phyloP scores from a whole-genome alignment of 345 rosid genomes.

The Moricandia moricandioides region DNA sequence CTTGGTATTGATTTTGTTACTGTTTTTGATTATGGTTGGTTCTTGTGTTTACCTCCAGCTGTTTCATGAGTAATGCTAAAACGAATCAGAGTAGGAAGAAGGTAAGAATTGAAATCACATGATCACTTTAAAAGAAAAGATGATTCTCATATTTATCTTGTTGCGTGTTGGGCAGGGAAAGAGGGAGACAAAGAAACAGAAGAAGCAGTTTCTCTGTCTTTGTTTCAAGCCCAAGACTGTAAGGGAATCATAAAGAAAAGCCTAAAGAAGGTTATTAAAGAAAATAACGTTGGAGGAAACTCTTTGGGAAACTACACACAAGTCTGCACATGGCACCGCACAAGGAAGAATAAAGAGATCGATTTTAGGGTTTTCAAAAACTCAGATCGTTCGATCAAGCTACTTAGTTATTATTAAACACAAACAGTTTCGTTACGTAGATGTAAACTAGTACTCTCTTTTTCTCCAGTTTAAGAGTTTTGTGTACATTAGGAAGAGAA shows the following conservation, averaged over 20 bases:
- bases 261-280: neutral
- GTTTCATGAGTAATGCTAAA: constrained; percentile 24
- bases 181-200: constrained; percentile 21
- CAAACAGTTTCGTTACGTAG: constrained; percentile 11
- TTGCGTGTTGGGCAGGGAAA: constrained; percentile 19
- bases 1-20: neutral
- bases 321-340: neutral
- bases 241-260: constrained; percentile 19
- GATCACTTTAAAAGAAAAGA: neutral
- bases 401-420: constrained; percentile 23
- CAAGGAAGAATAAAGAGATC: constrained; percentile 23
- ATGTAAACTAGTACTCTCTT: constrained; percentile 27
- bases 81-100: constrained; percentile 15
- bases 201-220: constrained; percentile 26
- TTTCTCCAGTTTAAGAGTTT: constrained; percentile 27
- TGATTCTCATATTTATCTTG: neutral
- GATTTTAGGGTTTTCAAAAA: constrained; percentile 1
- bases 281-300: constrained; percentile 7
- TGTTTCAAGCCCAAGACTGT: constrained; percentile 33
- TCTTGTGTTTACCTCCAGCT: constrained; percentile 12
- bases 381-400: constrained; percentile 1
- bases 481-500: constrained; percentile 22
- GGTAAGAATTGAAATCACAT: constrained; percentile 7
- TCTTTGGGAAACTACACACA: neutral
- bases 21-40: constrained; percentile 16